Conservation (phyloP, 148 eudicot genomes). For the Rhododendron henanense region DNA sequence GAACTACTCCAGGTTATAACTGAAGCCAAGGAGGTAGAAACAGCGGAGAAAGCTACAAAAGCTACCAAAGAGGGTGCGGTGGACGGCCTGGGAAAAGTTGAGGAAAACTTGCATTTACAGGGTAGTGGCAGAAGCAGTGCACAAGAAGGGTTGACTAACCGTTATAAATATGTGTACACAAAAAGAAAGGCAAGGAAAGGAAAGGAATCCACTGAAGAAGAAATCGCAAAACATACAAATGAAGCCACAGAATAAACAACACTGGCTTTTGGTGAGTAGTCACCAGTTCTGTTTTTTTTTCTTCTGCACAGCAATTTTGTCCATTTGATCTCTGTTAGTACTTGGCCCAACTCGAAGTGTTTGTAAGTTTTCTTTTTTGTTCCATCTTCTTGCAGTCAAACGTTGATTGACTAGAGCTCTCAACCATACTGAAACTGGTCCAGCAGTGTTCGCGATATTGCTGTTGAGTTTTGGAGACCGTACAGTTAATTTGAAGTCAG, state of each 20-base stretch:
- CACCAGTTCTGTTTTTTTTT: neutral
- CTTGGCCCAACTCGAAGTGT: neutral
- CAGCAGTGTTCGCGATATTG: neutral
- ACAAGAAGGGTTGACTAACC: neutral
- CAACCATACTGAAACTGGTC: neutral
- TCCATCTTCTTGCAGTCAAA: neutral
- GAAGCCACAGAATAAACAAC: neutral
- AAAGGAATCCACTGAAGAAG: neutral
- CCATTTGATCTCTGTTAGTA: neutral
- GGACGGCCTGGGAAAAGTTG: neutral
- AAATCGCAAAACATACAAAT: neutral
- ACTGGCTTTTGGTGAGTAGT: conserved; percentile 1
- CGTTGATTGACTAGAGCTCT: neutral
- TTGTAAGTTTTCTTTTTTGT: neutral
- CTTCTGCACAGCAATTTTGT: neutral
- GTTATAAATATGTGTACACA: neutral
- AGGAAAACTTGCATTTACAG: neutral
- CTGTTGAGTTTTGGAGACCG: neutral
- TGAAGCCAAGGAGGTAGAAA: conserved; percentile 24
- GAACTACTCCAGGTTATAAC: conserved; percentile 54
- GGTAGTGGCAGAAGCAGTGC: neutral
- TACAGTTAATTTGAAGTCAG: neutral
- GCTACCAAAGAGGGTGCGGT: neutral
- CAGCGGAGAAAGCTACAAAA: conserved; percentile 17
- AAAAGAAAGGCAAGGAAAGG: neutral